A percentile compares a stretch with the other conserved stretches of the same genome.
phyloP scores from a whole-genome alignment of 148 eudicot genomes.

The Rhododendron simsii region DNA sequence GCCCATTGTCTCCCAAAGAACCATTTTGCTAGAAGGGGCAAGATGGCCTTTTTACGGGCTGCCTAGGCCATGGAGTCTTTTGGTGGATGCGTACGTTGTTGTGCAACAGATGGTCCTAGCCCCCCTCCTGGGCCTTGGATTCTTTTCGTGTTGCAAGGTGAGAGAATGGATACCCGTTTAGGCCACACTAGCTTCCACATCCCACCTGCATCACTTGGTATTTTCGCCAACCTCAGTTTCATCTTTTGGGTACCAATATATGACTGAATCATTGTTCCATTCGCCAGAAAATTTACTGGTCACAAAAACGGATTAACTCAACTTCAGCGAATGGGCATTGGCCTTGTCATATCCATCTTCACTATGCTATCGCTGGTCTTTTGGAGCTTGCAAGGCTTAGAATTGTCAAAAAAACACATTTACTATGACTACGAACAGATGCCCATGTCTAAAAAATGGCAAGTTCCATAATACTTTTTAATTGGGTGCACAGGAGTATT shows the following conservation, averaged over 20 bases:
- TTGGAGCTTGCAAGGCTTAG: conserved; percentile 38
- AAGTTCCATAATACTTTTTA: conserved; percentile 49
- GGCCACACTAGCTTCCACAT: conserved; percentile 35
- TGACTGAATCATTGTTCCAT: conserved; percentile 40
- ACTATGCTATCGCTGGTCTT: conserved; percentile 42
- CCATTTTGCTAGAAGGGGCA: too few species aligned
- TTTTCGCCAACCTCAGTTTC: conserved; percentile 42
- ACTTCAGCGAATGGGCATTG: conserved; percentile 53
- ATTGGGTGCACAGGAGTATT: conserved; percentile 57
- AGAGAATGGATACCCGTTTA: conserved; percentile 31
- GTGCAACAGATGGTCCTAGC: too few species aligned
- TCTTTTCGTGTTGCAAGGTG: conserved; percentile 48
- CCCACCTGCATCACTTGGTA: conserved; percentile 46
- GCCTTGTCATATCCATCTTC: conserved; percentile 50
- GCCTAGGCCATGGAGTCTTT: too few species aligned
- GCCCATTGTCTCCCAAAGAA: too few species aligned
- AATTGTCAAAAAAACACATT: conserved; percentile 16
- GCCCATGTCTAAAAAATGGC: conserved; percentile 46
- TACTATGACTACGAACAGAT: background rate
- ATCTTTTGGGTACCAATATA: conserved; percentile 52
- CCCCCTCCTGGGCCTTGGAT: too few species aligned
- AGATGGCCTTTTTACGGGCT: too few species aligned
- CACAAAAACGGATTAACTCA: conserved; percentile 41
- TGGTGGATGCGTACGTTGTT: too few species aligned
- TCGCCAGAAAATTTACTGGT: conserved; percentile 41